These are phyloP conservation scores for Lycium barbarum DNA, from an alignment of 257 asterid genomes.

Conservation along the genomic window DNA sequence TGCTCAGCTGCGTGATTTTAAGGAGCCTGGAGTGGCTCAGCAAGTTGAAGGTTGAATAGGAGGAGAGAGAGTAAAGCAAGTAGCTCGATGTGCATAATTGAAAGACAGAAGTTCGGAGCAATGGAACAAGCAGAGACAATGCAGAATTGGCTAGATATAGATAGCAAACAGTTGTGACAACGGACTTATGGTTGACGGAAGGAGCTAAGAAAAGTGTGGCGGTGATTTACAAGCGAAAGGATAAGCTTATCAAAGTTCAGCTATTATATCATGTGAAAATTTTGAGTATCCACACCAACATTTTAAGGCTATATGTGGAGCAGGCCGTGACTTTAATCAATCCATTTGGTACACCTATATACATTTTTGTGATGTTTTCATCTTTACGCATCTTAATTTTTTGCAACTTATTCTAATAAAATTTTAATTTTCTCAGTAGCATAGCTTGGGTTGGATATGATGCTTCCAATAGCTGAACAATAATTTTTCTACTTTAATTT, in stretches of 20 bases:
- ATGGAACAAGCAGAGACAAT: background rate
- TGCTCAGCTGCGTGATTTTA: background rate
- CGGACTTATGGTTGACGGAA: background rate
- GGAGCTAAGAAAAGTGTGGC: background rate
- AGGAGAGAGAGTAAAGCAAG: background rate
- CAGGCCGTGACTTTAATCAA: background rate
- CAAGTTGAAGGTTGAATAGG: background rate
- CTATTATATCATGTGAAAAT: background rate
- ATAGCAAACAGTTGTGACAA: background rate
- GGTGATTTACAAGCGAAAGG: background rate
- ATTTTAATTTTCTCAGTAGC: background rate
- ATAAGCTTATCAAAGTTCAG: too few relatives aligned
- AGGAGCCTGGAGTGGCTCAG: background rate
- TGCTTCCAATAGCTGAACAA: too few relatives aligned
- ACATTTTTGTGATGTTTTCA: background rate
- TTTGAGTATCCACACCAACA: background rate
- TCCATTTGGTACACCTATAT: background rate
- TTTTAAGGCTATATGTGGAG: background rate
- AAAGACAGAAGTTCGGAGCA: background rate
- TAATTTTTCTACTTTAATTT: too few relatives aligned
- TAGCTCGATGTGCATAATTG: background rate
- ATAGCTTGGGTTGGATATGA: too few relatives aligned
- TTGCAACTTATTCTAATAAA: background rate
- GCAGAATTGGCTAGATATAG: background rate
- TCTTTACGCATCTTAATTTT: background rate